These are phyloP conservation scores for Nicotiana otophora DNA, from an alignment of 257 asterid genomes.

Conservation along the genomic window DNA sequence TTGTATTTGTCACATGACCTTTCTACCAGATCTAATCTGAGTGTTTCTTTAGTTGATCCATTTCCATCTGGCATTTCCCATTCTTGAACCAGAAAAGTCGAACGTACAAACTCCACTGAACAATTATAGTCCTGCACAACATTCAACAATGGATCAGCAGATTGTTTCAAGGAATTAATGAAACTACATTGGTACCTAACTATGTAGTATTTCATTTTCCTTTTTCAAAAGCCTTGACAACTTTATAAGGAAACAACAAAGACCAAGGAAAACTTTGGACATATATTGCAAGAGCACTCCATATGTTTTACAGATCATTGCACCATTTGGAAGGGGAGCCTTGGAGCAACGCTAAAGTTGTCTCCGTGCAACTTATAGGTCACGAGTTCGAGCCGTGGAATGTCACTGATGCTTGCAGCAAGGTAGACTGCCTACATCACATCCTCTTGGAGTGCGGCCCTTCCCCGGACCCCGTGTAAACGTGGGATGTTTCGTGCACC, in stretches of 20 bases:
- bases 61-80: conserved; percentile 45
- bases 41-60: conserved; percentile 60
- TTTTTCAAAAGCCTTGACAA: neutral
- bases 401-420: too few species aligned
- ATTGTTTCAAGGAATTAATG: neutral
- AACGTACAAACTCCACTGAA: conserved; percentile 74
- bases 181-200: neutral
- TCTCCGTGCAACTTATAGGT: too few species aligned
- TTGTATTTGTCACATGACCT: conserved; percentile 63
- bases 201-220: neutral
- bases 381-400: too few species aligned
- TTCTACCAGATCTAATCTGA: conserved; percentile 85
- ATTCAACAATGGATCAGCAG: neutral
- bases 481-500: too few species aligned
- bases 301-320: too few species aligned
- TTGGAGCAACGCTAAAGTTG: too few species aligned
- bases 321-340: too few species aligned
- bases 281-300: neutral
- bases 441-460: too few species aligned
- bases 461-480: too few species aligned
- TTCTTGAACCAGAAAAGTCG: conserved; percentile 87
- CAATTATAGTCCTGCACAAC: conserved; percentile 77
- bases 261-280: neutral
- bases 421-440: too few species aligned
- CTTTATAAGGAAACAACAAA: neutral